Evolutionary conservation across 208 protist species (phyloP).

Genomic region (Trypanosoma vivax): DNA sequence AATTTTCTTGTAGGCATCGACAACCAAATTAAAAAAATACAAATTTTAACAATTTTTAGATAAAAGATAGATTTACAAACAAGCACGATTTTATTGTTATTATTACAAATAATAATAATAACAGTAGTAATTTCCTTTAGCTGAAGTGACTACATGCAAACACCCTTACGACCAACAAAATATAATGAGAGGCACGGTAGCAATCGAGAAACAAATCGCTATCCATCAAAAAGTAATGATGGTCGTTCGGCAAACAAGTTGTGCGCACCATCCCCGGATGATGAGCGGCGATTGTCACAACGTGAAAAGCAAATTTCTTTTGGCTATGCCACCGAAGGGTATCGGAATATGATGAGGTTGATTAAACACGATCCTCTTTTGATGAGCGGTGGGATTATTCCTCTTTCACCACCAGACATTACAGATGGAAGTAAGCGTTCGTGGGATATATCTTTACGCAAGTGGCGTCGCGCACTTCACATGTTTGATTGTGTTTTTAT

Average conservation of each 20-base stretch:
- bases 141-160: conserved; percentile 13
- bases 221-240: conserved; percentile 1
- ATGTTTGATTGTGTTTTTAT: conserved; percentile 89
- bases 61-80: too few relatives aligned
- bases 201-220: conserved; percentile 2
- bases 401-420: conserved; percentile 52
- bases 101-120: too few relatives aligned
- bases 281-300: conserved; percentile 55
- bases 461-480: conserved; percentile 81
- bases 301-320: conserved; percentile 77
- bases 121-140: background rate
- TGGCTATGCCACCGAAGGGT: conserved; percentile 72
- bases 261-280: conserved; percentile 49
- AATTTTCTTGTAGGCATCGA: background rate
- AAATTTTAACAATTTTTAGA: background rate
- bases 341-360: conserved; percentile 75
- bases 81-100: too few relatives aligned
- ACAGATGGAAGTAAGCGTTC: conserved; percentile 58
- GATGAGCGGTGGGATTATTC: conserved; percentile 60
- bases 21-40: background rate
- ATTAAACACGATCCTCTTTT: conserved; percentile 71
- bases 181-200: background rate
- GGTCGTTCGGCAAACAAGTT: background rate
- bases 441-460: conserved; percentile 81
- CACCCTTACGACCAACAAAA: conserved; percentile 19